A percentile compares a stretch with the other conserved stretches of the same genome.
Evolutionary conservation across 768 basidiomycete genomes (phyloP).

Genomic region (Leccinum rimulosum): DNA sequence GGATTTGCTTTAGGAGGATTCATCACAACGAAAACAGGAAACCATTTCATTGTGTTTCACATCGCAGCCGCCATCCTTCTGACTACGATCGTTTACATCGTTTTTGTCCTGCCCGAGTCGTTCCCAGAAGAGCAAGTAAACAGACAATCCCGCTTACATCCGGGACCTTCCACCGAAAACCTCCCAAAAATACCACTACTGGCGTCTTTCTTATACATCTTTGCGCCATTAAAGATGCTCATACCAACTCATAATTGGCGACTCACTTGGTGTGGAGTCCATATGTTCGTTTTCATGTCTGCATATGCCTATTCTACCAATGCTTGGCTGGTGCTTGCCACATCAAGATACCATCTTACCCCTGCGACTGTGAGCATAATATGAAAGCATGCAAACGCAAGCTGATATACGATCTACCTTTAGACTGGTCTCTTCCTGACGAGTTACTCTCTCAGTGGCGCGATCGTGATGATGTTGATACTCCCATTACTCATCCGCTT

Average conservation of each 20-base stretch:
- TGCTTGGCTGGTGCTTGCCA: conserved; percentile 24
- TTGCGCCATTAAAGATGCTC: conserved; percentile 26
- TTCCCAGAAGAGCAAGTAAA: conserved; percentile 25
- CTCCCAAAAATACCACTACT: neutral
- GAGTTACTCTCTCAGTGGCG: conserved; percentile 11
- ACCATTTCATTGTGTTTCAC: conserved; percentile 24
- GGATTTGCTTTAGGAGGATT: conserved; percentile 30
- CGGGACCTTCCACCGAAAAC: neutral
- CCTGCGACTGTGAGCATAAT: conserved; percentile 23
- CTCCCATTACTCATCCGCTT: conserved; percentile 24
- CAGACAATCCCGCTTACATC: conserved; percentile 7
- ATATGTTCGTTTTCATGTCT: conserved; percentile 22
- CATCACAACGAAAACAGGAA: conserved; percentile 25
- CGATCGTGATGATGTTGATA: conserved; percentile 17
- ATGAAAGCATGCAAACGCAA: neutral
- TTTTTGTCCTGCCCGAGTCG: conserved; percentile 29
- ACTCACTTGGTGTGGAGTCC: conserved; percentile 27
- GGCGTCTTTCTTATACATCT: conserved; percentile 2
- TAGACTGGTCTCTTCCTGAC: conserved; percentile 32
- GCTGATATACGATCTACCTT: neutral
- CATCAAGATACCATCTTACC: conserved; percentile 26
- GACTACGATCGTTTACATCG: conserved; percentile 20
- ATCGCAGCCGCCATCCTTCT: conserved; percentile 13
- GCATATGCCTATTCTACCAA: conserved; percentile 13
- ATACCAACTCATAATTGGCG: conserved; percentile 29